A percentile compares a stretch with the other conserved stretches of the same genome.
Evolutionary conservation across 192 early-diverging fungal genomes (phyloP).

Genomic region (Coemansia sp.): DNA sequence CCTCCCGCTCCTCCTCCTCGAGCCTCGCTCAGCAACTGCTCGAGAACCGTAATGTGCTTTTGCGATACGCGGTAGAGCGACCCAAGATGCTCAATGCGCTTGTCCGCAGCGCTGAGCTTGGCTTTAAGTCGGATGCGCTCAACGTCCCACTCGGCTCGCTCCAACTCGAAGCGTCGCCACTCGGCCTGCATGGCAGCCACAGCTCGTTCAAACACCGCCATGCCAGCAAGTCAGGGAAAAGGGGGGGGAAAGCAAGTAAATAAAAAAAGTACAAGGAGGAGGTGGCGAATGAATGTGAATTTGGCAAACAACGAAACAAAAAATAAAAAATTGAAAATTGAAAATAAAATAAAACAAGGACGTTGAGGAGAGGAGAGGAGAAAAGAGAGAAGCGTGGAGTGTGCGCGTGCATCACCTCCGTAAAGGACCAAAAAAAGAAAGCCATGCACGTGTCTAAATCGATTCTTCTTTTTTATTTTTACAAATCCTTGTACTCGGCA

Average conservation of each 20-base stretch:
- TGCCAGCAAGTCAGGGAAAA: too few species aligned
- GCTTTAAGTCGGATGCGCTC: conserved; percentile 51
- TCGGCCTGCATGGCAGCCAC: conserved; percentile 36
- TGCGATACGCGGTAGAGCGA: conserved; percentile 27
- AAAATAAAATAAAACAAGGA: background rate
- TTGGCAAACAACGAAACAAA: too few species aligned
- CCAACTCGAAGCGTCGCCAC: conserved; percentile 48
- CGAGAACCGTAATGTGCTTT: conserved; percentile 33
- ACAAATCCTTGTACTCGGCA: conserved; percentile 49
- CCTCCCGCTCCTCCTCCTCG: too few species aligned
- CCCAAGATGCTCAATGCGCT: conserved; percentile 35
- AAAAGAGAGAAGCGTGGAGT: too few species aligned
- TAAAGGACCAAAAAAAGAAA: too few species aligned
- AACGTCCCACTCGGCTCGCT: conserved; percentile 48
- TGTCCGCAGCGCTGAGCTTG: conserved; percentile 33
- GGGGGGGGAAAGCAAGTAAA: background rate
- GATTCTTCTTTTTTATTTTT: too few species aligned
- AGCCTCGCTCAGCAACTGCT: conserved; percentile 14
- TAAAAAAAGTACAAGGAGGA: background rate
- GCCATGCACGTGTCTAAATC: background rate
- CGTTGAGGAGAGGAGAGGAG: too few species aligned
- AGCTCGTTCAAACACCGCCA: conserved; percentile 34
- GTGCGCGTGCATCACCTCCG: too few species aligned
- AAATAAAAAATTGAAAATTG: background rate
- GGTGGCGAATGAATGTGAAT: too few species aligned